Evolutionary conservation across 495 filamentous ascomycete genomes (phyloP), one percentile per base, ranked within the genome.

Genomic region (Daldinia grandis): DNA sequence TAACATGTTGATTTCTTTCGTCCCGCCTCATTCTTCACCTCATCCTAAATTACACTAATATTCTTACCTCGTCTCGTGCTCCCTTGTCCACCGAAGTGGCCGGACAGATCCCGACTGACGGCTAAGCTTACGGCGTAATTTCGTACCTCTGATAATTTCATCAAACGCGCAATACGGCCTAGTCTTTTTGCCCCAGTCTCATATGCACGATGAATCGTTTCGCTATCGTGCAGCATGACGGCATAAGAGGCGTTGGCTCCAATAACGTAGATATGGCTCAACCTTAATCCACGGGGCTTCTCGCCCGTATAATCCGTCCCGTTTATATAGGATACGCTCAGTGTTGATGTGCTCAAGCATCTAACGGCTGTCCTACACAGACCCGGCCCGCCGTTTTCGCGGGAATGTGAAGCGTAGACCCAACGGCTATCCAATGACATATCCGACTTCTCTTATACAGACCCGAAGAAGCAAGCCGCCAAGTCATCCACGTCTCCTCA

Each of bases 91-190:
- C 69, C 70, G 56, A 62, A 51, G 19, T 56, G 55, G 27, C 61
- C 64, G 64, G 59, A 38, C 65, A 66, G 38, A 62, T 66, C 70
- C 65, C 70, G 62, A 68, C 66, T 51, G 54, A 61, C 61, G 62
- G 70, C 70, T 58, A 73, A 69, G 70, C 70, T 73, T 68, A 73
- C 70, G 60, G 65, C 61, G 69, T 72, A 68, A 68, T 72, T 72
- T 64, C 60, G 44, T 62, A 42, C 53, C 61, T 57, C 62, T 61
- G 15, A 55, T 37, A 44, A 61, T 64, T 64, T 60, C 64, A 49
- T 68, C 55, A 38, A 68, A 50, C 50, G 25, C 54, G 49, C 56
- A 58, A 44, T 35, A 58, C 21, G 56, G 17, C 59, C 64, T 65
- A 27, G 56, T 51, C 27, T 27, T 44, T 68, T 66, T 69, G 64